Base-by-base conservation (phyloP, 495 filamentous ascomycete species). In the Elasticomyces elasticus region DNA sequence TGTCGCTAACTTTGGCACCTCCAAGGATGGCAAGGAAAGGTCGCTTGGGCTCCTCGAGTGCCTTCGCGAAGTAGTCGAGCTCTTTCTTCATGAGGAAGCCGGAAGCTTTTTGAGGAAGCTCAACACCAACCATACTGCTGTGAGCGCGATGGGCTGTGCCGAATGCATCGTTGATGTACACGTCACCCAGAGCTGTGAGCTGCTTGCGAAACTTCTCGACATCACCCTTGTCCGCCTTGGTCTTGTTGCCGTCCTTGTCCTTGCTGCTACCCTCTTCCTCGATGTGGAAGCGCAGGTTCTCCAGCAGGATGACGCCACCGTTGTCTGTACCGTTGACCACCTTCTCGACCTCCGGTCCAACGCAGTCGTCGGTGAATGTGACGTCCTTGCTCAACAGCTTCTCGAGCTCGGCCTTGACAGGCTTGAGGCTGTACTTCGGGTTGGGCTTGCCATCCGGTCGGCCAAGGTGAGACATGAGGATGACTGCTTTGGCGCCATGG, bases 31-130 rank as follows among this genome's bases (percentile, higher is more conserved):
- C 94, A 17, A 99, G 86, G 85, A 99, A 99, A 54, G 94, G 94
- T 24, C 89, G 82, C 74, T 90, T 76, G 33, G 92, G 92, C 61
- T 78, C 79, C 76, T 99, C 92, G 30, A 99, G 86, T 28, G 91
- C 92, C 76, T 95, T 80, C 52, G 92, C 92, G 69, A 99, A 99
- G 82, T 97, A 99, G 66, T 97, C 91, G 44, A 99, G 87, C 72
- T 99, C 92, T 77, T 97, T 99, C 85, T 99, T 99, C 75, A 99
- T 86, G 62, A 99, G 83, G 82, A 95, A 97, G 46, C 92, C 92
- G 49, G 90, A 85, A 5, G 92, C 92, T 76, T 91, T 95, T 69
- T 95, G 87, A 48, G 92, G 89, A 22, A 97, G 84, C 55, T 96
- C 82, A 47, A 95, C 77, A 63, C 92, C 92, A 64, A 99, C 92